Evolutionary conservation across 2,329 filamentous ascomycete species (phyloP).

Genomic region (Clarireedia sp.): DNA sequence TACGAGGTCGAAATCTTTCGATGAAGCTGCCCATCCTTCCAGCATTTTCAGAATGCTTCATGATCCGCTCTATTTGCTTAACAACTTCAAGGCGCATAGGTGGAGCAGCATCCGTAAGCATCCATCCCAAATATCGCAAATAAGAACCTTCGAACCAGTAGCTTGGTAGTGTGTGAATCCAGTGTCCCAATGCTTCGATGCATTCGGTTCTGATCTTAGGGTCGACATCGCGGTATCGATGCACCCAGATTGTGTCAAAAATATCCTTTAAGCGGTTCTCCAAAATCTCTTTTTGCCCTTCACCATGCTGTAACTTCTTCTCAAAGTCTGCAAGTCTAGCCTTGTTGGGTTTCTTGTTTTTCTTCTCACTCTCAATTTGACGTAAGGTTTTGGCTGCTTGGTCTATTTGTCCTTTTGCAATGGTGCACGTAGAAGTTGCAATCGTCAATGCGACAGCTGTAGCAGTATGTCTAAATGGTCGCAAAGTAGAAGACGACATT

Average conservation of each 20-base stretch:
- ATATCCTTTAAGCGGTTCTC: constrained; percentile 69
- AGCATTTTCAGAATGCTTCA: constrained; percentile 72
- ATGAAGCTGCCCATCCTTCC: constrained; percentile 78
- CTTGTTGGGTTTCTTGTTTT: constrained; percentile 69
- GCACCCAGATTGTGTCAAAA: constrained; percentile 88
- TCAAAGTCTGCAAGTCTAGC: constrained; percentile 67
- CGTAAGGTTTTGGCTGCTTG: constrained; percentile 69
- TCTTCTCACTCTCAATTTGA: constrained; percentile 70
- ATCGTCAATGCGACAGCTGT: constrained; percentile 78
- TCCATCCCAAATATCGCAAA: constrained; percentile 90
- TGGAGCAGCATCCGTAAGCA: constrained; percentile 73
- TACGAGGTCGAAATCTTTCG: constrained; percentile 75
- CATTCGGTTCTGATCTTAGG: constrained; percentile 83
- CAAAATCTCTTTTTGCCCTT: constrained; percentile 46
- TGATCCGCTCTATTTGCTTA: constrained; percentile 71
- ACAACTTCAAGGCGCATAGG: constrained; percentile 78
- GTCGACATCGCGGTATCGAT: constrained; percentile 92
- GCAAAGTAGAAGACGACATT: constrained; percentile 80
- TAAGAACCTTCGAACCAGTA: constrained; percentile 87
- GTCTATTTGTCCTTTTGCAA: constrained; percentile 63
- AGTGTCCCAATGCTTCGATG: constrained; percentile 75
- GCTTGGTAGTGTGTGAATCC: constrained; percentile 79
- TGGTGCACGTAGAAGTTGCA: constrained; percentile 66
- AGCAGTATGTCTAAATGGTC: constrained; percentile 89
- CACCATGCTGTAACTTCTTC: constrained; percentile 49